These are phyloP conservation scores for Tetracladium setigerum DNA, from an alignment of 495 filamentous ascomycete genomes.

Conservation along the genomic window DNA sequence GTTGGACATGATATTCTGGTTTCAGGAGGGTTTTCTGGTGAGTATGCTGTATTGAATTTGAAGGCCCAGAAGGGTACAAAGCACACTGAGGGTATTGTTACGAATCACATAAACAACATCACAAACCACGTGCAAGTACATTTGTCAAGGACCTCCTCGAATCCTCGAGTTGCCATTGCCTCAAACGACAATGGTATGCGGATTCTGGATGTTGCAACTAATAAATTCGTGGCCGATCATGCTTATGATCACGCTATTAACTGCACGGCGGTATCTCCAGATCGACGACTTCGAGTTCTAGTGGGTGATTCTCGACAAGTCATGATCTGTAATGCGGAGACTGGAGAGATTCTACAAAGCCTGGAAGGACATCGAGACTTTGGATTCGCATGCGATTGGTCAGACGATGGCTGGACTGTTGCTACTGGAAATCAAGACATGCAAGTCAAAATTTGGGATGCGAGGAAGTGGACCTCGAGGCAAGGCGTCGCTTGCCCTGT, in stretches of 20 bases:
- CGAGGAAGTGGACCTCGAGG: slow-evolving; percentile 56
- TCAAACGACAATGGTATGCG: slow-evolving; percentile 78
- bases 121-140: slow-evolving; percentile 81
- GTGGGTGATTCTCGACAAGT: slow-evolving; percentile 48
- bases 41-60: slow-evolving; percentile 63
- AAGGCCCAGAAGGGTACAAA: slow-evolving; percentile 33
- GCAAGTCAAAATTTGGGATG: slow-evolving; percentile 79
- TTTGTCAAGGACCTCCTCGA: slow-evolving; percentile 47
- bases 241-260: slow-evolving; percentile 67
- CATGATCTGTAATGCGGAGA: slow-evolving; percentile 42
- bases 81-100: slow-evolving; percentile 57
- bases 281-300: slow-evolving; percentile 70
- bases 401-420: slow-evolving; percentile 78
- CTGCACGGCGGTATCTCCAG: slow-evolving; percentile 73
- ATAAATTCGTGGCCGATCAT: slow-evolving; percentile 54
- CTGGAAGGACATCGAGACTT: slow-evolving; percentile 71
- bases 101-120: slow-evolving; percentile 61
- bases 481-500: slow-evolving; percentile 40
- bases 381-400: slow-evolving; percentile 89
- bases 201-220: slow-evolving; percentile 62
- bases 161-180: slow-evolving; percentile 66
- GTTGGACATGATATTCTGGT: slow-evolving; percentile 61
- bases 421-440: slow-evolving; percentile 90
- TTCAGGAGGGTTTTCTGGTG: slow-evolving; percentile 73
- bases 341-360: slow-evolving; percentile 35